Evolutionary conservation across 345 rosid species (phyloP).

Genomic region (Luvunga scandens): DNA sequence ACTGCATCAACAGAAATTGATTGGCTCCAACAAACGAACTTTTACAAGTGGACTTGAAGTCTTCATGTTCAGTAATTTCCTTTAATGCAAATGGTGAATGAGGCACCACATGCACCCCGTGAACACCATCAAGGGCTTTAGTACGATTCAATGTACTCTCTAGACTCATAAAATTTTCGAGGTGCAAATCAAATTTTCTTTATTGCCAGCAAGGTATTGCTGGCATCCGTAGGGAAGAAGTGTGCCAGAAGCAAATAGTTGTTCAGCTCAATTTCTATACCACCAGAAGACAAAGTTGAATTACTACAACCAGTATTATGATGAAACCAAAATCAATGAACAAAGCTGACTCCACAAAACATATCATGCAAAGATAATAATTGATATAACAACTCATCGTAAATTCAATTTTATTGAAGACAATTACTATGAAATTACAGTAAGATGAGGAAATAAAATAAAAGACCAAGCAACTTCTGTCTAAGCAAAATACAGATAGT

Average conservation of each 20-base stretch:
- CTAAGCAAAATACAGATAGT: background rate
- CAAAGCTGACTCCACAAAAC: background rate
- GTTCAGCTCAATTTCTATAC: slow-evolving; percentile 20
- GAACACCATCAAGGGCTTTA: slow-evolving; percentile 69
- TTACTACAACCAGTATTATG: background rate
- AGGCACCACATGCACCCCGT: slow-evolving; percentile 69
- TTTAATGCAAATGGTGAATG: slow-evolving; percentile 62
- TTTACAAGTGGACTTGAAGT: slow-evolving; percentile 35
- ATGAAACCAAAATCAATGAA: background rate
- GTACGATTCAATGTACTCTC: slow-evolving; percentile 37
- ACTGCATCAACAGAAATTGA: slow-evolving; percentile 64
- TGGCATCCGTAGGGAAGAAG: slow-evolving; percentile 29
- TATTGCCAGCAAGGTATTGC: slow-evolving; percentile 47
- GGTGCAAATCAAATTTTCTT: slow-evolving; percentile 11
- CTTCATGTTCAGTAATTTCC: slow-evolving; percentile 46
- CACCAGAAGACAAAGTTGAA: background rate
- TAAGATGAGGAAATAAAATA: background rate
- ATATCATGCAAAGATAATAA: background rate
- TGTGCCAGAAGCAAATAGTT: slow-evolving; percentile 18
- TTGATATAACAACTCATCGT: background rate
- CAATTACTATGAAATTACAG: background rate
- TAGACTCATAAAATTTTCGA: slow-evolving; percentile 46
- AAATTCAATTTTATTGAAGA: background rate
- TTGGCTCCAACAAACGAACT: slow-evolving; percentile 40
- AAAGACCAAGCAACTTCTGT: background rate